Evolutionary conservation across 176 grass and related monocot species (phyloP), one percentile per base, ranked within the genome.

Genomic region (Aechmea fasciata): DNA sequence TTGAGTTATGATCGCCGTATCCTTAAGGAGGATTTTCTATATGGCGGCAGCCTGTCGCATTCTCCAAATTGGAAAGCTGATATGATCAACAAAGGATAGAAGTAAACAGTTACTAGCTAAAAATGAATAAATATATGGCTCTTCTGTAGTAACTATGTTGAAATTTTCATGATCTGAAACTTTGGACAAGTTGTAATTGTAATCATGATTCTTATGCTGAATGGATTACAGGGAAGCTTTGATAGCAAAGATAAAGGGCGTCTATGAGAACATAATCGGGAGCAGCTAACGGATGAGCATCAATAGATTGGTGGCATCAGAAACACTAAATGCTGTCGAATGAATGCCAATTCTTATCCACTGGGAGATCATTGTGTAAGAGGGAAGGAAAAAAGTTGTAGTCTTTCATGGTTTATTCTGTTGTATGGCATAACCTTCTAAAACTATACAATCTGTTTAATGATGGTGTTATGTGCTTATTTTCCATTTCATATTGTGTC

Each of bases 221-320:
- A 63, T 79, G 28, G 5, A 28, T 70, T 74, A 10, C 82, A 87
- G 84, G 72, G 84, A 91, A 73, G 82, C 81, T 65, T 65, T 91
- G 65, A 14, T 91, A 57, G 53, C 26, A 24, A 91, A 87, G 59
- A 79, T 91, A 18, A 84, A 87, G 75, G 52, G 48, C 54, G 82
- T 79, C 19, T 91, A 82, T 65, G 68, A 69, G 3, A 76, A 87
- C 64, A 85, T 91, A 57, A 80, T 80, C 9, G 79, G 88, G 29
- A 80, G 59, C 67, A 74, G 66, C 75, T 81, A 73, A 75, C 71
- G 28, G 18, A 17, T 52, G 33, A 74, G 20, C 11, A 73, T 76
- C 62, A 26, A 52, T 61, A 61, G 15, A 19, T 55, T n/a, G 20
- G 15, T 41, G 33, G 33, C 33, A 41, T 7, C 3, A 41, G 33